Evolutionary conservation across 495 filamentous ascomycete species (phyloP).

Genomic region (Corynascus novoguineensis): DNA sequence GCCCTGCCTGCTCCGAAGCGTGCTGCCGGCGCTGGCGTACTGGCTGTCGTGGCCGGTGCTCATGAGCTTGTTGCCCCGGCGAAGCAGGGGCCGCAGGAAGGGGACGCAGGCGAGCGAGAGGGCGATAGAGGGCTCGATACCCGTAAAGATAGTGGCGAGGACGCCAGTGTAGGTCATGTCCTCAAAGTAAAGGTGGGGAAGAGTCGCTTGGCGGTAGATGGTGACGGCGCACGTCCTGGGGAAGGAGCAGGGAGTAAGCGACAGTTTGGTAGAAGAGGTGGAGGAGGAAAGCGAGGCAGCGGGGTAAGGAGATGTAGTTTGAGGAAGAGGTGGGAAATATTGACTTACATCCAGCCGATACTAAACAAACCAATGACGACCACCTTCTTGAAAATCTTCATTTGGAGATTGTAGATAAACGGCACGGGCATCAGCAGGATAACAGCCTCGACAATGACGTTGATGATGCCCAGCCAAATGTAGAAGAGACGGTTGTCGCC

Average conservation of each 20-base stretch:
- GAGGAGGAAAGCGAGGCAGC: not conserved
- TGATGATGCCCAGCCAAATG: conserved; percentile 18
- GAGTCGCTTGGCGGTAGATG: conserved; percentile 21
- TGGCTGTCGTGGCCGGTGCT: conserved; percentile 8
- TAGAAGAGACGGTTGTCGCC: conserved; percentile 15
- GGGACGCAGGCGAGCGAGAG: conserved; percentile 27
- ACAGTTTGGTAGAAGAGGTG: not conserved
- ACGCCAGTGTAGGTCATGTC: conserved; percentile 26
- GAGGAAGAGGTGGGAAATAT: not conserved
- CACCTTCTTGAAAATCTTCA: conserved; percentile 13
- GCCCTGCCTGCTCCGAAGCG: conserved; percentile 10
- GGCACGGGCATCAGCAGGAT: conserved; percentile 15
- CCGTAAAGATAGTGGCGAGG: conserved; percentile 25
- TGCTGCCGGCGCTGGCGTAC: conserved; percentile 1
- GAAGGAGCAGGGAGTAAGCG: not conserved
- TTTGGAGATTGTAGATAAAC: conserved; percentile 12
- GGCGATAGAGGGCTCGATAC: conserved; percentile 26
- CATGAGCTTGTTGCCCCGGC: not conserved
- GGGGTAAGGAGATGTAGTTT: not conserved
- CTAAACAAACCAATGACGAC: conserved; percentile 18
- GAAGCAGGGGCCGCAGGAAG: conserved; percentile 26
- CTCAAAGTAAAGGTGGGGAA: conserved; percentile 25
- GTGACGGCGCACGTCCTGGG: conserved; percentile 28
- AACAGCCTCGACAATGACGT: conserved; percentile 11
- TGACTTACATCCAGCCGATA: conserved; percentile 17